Evolutionary conservation across 1,284 basidiomycete species (phyloP).

Genomic region (Porodaedalea pini): DNA sequence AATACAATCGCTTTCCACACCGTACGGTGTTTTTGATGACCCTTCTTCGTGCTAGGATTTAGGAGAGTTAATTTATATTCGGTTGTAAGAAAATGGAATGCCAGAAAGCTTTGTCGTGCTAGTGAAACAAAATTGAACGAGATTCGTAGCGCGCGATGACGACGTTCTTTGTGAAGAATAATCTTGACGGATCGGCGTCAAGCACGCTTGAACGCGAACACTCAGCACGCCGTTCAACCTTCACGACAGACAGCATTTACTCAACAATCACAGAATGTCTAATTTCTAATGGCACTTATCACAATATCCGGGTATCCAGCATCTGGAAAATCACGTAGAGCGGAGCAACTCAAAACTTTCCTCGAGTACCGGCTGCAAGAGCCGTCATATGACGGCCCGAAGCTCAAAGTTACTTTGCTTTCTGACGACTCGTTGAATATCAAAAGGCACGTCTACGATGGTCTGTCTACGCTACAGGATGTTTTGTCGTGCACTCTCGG

Average conservation of each 20-base stretch:
- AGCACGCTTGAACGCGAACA: too few relatives aligned
- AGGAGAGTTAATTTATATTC: too few relatives aligned
- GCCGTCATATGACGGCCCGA: conserved; percentile 48
- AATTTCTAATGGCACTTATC: conserved; percentile 80
- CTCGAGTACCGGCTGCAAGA: conserved; percentile 56
- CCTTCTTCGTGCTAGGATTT: background rate
- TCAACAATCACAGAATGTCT: background rate
- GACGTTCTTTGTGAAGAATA: too few relatives aligned
- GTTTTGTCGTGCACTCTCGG: background rate
- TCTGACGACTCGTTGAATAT: conserved; percentile 77
- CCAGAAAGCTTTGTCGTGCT: too few relatives aligned
- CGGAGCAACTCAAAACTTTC: conserved; percentile 58
- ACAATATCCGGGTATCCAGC: conserved; percentile 90
- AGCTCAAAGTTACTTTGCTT: conserved; percentile 61
- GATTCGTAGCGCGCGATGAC: too few relatives aligned
- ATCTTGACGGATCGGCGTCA: too few relatives aligned
- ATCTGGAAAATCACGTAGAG: conserved; percentile 82
- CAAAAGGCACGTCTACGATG: conserved; percentile 67
- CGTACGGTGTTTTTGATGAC: background rate
- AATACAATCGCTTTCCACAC: background rate
- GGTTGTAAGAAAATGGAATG: too few relatives aligned
- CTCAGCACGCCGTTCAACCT: too few relatives aligned
- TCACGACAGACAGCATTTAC: too few relatives aligned
- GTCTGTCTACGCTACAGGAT: conserved; percentile 39
- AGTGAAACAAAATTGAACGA: too few relatives aligned